phyloP scores from a whole-genome alignment of 2,329 filamentous ascomycete species.

The Xylariaceae sp. region DNA sequence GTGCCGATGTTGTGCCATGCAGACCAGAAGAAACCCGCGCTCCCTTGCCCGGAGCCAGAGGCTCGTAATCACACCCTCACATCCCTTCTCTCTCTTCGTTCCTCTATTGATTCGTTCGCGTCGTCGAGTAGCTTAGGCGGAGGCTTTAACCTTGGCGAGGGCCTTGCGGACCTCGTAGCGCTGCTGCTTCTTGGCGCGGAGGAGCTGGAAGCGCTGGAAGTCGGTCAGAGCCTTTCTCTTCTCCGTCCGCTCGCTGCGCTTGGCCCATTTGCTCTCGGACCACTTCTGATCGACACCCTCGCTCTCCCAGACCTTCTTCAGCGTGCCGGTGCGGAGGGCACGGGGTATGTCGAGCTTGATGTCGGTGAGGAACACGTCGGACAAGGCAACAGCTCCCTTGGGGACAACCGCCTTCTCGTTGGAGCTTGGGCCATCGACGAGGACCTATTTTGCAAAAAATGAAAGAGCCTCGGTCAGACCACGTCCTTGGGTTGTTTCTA shows the following conservation, averaged over 20 bases:
- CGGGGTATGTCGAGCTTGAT: slow-evolving; percentile 86
- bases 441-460: slow-evolving; percentile 63
- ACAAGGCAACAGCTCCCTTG: slow-evolving; percentile 81
- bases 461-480: slow-evolving; percentile 28
- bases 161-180: slow-evolving; percentile 98
- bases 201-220: slow-evolving; percentile 99
- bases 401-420: slow-evolving; percentile 75
- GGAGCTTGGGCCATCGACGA: slow-evolving; percentile 90
- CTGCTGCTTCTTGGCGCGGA: slow-evolving; percentile 99
- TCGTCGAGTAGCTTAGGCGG: slow-evolving; percentile 58
- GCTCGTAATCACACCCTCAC: slow-evolving; percentile 36
- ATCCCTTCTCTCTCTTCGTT: slow-evolving; percentile 12
- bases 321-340: slow-evolving; percentile 72
- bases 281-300: slow-evolving; percentile 89
- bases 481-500: slow-evolving; percentile 8
- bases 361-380: slow-evolving; percentile 81
- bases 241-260: slow-evolving; percentile 82
- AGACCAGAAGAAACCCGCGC: slow-evolving; percentile 14
- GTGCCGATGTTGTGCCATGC: slow-evolving; percentile 39
- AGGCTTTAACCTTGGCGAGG: slow-evolving; percentile 84
- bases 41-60: slow-evolving; percentile 29
- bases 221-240: slow-evolving; percentile 90
- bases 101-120: slow-evolving; percentile 26
- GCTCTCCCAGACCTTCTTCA: slow-evolving; percentile 90
- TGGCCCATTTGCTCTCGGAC: slow-evolving; percentile 86